Evolutionary conservation across 176 grass and related monocot species (phyloP).

Genomic region (Panicum miliaceum): DNA sequence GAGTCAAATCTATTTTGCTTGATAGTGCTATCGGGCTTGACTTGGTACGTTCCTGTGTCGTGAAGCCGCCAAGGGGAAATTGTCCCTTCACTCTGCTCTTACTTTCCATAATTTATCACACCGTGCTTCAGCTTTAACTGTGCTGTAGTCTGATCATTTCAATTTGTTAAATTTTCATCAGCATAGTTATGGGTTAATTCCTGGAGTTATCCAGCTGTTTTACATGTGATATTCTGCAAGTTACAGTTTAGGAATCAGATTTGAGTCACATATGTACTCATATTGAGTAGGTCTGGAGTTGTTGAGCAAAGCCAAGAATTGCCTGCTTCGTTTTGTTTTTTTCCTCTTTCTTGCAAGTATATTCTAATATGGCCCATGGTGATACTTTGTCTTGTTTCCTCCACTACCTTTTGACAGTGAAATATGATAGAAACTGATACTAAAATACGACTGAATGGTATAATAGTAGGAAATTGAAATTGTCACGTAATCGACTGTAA

Average conservation of each 20-base stretch:
- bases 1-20: neutral
- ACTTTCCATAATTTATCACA: neutral
- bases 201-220: neutral
- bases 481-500: neutral
- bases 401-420: slow-evolving; percentile 28
- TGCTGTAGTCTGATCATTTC: neutral
- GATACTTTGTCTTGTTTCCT: slow-evolving; percentile 50
- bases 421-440: slow-evolving; percentile 20
- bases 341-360: slow-evolving; percentile 33
- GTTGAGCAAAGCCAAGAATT: slow-evolving; percentile 23
- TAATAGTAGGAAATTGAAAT: neutral
- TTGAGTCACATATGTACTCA: neutral
- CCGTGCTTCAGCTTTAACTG: neutral
- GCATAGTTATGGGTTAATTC: neutral
- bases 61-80: slow-evolving; percentile 11
- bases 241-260: neutral
- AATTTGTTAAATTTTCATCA: slow-evolving; percentile 1
- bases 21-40: neutral
- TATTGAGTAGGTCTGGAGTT: slow-evolving; percentile 13
- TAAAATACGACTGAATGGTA: neutral
- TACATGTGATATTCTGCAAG: neutral
- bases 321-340: slow-evolving; percentile 15
- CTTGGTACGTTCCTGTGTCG: slow-evolving; percentile 8
- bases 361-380: slow-evolving; percentile 46
- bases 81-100: slow-evolving; percentile 5